These are phyloP conservation scores for Lodderomyces oxycetoniae DNA, from an alignment of 1,139 yeast species.

Conservation along the genomic window DNA sequence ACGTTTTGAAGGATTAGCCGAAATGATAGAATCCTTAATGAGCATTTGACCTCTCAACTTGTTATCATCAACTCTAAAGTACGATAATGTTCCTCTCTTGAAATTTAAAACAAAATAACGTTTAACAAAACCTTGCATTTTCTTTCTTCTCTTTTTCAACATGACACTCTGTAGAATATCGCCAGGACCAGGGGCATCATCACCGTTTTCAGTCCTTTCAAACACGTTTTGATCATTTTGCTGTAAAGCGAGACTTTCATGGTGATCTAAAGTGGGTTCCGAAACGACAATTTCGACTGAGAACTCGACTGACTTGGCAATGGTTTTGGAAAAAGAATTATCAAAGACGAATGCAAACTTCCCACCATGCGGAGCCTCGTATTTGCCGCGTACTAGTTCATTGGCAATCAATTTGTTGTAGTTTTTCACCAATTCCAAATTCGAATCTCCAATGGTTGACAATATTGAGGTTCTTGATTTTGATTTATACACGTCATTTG, in stretches of 20 bases:
- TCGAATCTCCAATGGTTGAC: constrained; percentile 32
- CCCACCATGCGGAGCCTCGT: constrained; percentile 54
- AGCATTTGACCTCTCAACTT: constrained; percentile 92
- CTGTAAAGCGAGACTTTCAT: constrained; percentile 2
- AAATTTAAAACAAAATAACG: constrained; percentile 80
- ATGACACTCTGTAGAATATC: constrained; percentile 70
- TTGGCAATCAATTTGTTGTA: constrained; percentile 49
- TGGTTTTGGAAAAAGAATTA: constrained; percentile 83
- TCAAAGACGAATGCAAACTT: constrained; percentile 87
- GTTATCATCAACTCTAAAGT: constrained; percentile 64
- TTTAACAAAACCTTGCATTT: constrained; percentile 77
- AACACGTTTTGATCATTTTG: constrained; percentile 11
- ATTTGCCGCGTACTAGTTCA: constrained; percentile 58
- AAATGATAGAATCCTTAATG: constrained; percentile 69
- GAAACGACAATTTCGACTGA: constrained; percentile 43
- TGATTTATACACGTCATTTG: constrained; percentile 31
- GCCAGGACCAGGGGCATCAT: constrained; percentile 37
- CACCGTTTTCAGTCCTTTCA: constrained; percentile 7
- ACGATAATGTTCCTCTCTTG: constrained; percentile 77
- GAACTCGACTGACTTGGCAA: constrained; percentile 75
- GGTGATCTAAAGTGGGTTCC: constrained; percentile 7
- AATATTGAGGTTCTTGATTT: constrained; percentile 36
- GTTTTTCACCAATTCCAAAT: constrained; percentile 36
- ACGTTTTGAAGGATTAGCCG: constrained; percentile 65
- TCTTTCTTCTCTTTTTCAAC: constrained; percentile 70